phyloP scores from a whole-genome alignment of 345 rosid species.

The Isatis tinctoria region DNA sequence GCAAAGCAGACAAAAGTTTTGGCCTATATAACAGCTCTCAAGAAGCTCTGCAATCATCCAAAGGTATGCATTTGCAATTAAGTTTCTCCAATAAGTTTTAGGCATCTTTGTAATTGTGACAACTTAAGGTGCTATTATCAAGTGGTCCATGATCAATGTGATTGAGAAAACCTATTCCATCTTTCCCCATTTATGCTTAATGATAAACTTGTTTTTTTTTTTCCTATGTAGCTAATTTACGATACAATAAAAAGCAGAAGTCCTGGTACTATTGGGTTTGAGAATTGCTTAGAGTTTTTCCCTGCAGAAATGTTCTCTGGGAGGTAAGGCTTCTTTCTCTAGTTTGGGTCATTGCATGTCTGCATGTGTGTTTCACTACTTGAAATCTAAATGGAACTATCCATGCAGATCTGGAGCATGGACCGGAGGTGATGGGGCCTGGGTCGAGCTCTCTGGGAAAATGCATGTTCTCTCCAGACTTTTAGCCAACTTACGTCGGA shows the following conservation, averaged over 20 bases:
- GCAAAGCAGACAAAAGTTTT: slow-evolving; percentile 82
- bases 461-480: slow-evolving; percentile 95
- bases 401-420: slow-evolving; percentile 81
- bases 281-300: slow-evolving; percentile 75
- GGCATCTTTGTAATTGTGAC: slow-evolving; percentile 14
- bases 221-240: slow-evolving; percentile 72
- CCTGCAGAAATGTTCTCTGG: slow-evolving; percentile 96
- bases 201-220: neutral
- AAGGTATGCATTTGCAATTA: slow-evolving; percentile 49
- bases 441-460: slow-evolving; percentile 99
- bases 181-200: neutral
- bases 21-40: slow-evolving; percentile 97
- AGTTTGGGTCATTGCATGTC: neutral
- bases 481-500: slow-evolving; percentile 72
- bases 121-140: slow-evolving; percentile 1
- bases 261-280: slow-evolving; percentile 86
- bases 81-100: neutral
- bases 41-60: slow-evolving; percentile 99
- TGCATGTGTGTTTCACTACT: slow-evolving; percentile 1
- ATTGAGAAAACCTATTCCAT: neutral
- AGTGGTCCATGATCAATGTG: neutral
- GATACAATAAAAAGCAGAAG: slow-evolving; percentile 75
- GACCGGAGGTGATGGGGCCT: slow-evolving; percentile 92
- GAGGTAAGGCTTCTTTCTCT: slow-evolving; percentile 46
- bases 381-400: slow-evolving; percentile 17